Evolutionary conservation across 148 eudicot species (phyloP).

Genomic region (Amaranthus cruentus): DNA sequence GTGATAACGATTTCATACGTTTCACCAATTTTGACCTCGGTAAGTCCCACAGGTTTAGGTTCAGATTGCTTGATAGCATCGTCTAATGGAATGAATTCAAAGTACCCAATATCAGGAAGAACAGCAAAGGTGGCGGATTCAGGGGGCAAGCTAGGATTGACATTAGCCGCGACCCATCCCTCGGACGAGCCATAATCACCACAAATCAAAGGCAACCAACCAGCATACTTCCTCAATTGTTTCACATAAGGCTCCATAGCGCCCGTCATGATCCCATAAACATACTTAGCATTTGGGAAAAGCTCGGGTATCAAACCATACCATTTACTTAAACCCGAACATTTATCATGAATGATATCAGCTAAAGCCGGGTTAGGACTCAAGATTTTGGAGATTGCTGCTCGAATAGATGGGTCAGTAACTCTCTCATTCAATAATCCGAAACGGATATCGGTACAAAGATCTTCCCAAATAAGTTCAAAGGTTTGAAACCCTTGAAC

Average conservation of each 20-base stretch:
- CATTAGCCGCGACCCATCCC: constrained; percentile 94
- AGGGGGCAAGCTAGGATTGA: constrained; percentile 73
- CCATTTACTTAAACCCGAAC: constrained; percentile 63
- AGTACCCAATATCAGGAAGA: constrained; percentile 78
- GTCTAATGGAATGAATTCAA: constrained; percentile 77
- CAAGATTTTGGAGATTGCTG: constrained; percentile 51
- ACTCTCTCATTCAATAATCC: constrained; percentile 50
- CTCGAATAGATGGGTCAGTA: constrained; percentile 43
- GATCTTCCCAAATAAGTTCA: constrained; percentile 63
- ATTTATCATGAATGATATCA: constrained; percentile 38
- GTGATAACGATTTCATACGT: constrained; percentile 86
- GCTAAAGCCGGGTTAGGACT: constrained; percentile 73
- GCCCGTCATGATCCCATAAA: constrained; percentile 89
- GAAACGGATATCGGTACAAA: constrained; percentile 51
- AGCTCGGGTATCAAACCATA: constrained; percentile 71
- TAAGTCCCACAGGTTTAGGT: constrained; percentile 56
- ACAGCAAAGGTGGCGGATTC: constrained; percentile 76
- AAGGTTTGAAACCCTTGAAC: constrained; percentile 78
- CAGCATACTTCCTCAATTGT: constrained; percentile 79
- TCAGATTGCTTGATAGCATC: constrained; percentile 34
- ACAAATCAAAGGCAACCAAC: constrained; percentile 63
- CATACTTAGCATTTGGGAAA: constrained; percentile 80
- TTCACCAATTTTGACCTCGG: constrained; percentile 80
- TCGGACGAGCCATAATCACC: constrained; percentile 92
- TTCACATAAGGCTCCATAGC: constrained; percentile 92